phyloP scores from a whole-genome alignment of 306 rosid genomes.

The Trifolium subterraneum region DNA sequence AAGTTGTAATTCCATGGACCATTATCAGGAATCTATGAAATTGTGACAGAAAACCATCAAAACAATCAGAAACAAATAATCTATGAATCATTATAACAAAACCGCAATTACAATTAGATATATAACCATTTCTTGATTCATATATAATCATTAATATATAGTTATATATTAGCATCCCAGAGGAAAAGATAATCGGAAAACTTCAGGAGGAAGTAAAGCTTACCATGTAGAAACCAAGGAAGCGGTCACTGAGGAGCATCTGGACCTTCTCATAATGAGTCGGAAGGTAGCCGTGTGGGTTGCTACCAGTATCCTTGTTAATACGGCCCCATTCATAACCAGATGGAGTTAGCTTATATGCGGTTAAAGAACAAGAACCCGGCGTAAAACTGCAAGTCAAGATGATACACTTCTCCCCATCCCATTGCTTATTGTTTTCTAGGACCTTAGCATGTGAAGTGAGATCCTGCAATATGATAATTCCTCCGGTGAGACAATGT shows the following conservation, averaged over 20 bases:
- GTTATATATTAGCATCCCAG: too few relatives aligned
- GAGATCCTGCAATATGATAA: constrained; percentile 59
- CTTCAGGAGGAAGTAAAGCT: too few relatives aligned
- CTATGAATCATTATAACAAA: too few relatives aligned
- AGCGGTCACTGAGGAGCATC: constrained; percentile 99
- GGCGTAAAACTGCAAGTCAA: constrained; percentile 99
- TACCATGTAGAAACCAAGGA: constrained; percentile 93
- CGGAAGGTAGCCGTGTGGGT: constrained; percentile 98
- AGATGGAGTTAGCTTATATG: constrained; percentile 93
- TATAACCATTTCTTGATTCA: too few relatives aligned
- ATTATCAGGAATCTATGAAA: constrained; percentile 65
- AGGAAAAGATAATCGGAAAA: too few relatives aligned
- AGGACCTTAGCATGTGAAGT: constrained; percentile 91
- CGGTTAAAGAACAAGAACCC: constrained; percentile 96
- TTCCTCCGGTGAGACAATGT: too few relatives aligned
- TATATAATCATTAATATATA: too few relatives aligned
- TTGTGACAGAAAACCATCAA: too few relatives aligned
- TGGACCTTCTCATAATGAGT: constrained; percentile 99
- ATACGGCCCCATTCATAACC: constrained; percentile 99
- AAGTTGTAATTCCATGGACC: constrained; percentile 99
- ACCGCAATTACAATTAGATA: too few relatives aligned
- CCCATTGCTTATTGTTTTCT: constrained; percentile 99
- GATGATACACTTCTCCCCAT: constrained; percentile 91
- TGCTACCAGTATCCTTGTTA: constrained; percentile 95
- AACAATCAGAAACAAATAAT: too few relatives aligned